Base-by-base conservation (phyloP, 2,329 filamentous ascomycete genomes). In the Nectriaceae sp. region DNA sequence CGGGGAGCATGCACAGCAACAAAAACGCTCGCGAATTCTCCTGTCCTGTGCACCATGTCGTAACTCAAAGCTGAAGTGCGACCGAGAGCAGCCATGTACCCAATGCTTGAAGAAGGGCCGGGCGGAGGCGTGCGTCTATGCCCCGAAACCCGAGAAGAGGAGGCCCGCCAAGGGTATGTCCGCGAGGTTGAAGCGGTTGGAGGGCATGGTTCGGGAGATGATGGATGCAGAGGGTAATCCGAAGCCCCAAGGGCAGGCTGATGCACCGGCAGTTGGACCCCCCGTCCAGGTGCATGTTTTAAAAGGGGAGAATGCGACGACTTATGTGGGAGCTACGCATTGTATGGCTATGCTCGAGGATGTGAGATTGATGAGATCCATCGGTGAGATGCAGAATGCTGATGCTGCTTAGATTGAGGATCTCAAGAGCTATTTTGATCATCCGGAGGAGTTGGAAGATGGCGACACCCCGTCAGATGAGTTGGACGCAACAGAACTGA, bases 291-390 rank as follows among this genome's bases (percentile, higher is more conserved):
- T 71, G 0, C 70, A 77, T 44, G 70, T 82, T 5, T 68, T 81
- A 18, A 65, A 69, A 19, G 70, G 74, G 3, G 61, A 70, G 29
- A 65, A 66, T 42, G 71, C 69, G 10, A 74, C 72, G 36, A 79
- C 74, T 4, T 84, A 82, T 54, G 74, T 84, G 4, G 80, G 81
- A 1, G 79, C 79, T 4, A 83, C 80, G 38, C 80, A 84, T 50
- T 82, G 79, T 54, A 77, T 82, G 69, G 80, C 80, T 2, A 82
- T 84, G 64, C 65, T 84, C 11, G 77, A 83, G 58, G 78, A 84
- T 68, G 80, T 83, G 56, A 71, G 75, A 11, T 40, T 15, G 20
- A 6, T 5, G 3, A 11, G 11, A 8, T 20, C 20, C 2, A 10
- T 6, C 4, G 3, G n/a, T 26, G 22, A n/a, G n/a, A 18, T 13